Base-by-base conservation (phyloP, 495 filamentous ascomycete genomes). In the Neurospora intermedia region DNA sequence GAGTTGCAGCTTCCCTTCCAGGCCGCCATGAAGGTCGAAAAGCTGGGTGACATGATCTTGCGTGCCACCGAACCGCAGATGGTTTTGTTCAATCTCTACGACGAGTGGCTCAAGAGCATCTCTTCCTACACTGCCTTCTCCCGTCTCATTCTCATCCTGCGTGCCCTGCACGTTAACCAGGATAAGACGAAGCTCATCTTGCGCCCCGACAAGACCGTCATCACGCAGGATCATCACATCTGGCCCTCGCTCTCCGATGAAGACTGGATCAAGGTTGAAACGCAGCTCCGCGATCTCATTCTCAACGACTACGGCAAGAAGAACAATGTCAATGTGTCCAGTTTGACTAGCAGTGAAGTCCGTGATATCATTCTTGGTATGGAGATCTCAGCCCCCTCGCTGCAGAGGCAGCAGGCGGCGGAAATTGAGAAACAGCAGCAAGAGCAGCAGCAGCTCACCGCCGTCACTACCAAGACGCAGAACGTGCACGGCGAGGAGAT, bases 21-120 rank as follows among this genome's bases (percentile, higher is more conserved):
- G 81, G 96, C 96, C 66, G 96, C 96, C 4, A 99, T 99, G 96
- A 99, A 98, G 86, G 94, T 99, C 46, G 96, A 99, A 83, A 98
- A 98, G 81, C 87, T 99, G 40, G 96, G 95, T 72, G 96, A 99
- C 80, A 97, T 99, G 96, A 99, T 99, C 78, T 86, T 99, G 48
- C 92, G 94, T 70, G 96, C 96, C 15, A 98, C 96, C 0, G 96
- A 98, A 78, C 96, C 96, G 27, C 96, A 98, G 84, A 99, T 99
- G 96, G 96, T 99, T 71, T 89, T 99, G 6, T 98, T 98, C 88
- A 99, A 99, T 80, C 88, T 99, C 39, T 99, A 98, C 77, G 96
- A 99, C 78, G 96, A 99, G 80, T 99, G 96, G 96, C 84, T 98
- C 75, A 98, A 98, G 89, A 93, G 91, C 9, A 96, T 99, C 73